phyloP scores from a whole-genome alignment of 208 protist genomes.

The Strigomonas galati region DNA sequence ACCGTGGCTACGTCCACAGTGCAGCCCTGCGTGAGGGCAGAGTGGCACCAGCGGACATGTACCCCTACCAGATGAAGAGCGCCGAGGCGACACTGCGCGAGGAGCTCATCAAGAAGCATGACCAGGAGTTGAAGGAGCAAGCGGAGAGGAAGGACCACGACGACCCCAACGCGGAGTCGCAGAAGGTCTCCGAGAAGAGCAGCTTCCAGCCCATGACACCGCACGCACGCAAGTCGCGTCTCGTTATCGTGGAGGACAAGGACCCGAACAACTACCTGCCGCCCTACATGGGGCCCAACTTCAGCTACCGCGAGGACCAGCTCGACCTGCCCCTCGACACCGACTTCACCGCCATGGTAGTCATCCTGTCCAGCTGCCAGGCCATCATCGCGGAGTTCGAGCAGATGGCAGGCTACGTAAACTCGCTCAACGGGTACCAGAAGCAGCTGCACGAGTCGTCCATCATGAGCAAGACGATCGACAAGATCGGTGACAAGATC shows the following conservation, averaged over 20 bases:
- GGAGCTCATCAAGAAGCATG: conserved; percentile 12
- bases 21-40: conserved; percentile 6
- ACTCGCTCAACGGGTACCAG: conserved; percentile 29
- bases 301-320: conserved; percentile 37
- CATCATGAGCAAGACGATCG: conserved; percentile 19
- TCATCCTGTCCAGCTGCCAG: conserved; percentile 27
- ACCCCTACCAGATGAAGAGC: conserved; percentile 19
- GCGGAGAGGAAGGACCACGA: background rate
- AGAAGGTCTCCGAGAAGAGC: background rate
- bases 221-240: conserved; percentile 2
- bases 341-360: conserved; percentile 26
- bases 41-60: conserved; percentile 11
- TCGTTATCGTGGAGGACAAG: conserved; percentile 1
- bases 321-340: conserved; percentile 27
- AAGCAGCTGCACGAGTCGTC: conserved; percentile 41
- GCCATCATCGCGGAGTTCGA: conserved; percentile 31
- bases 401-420: conserved; percentile 14
- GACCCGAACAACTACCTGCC: conserved; percentile 14
- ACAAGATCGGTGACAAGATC: conserved; percentile 26
- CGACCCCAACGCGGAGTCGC: background rate
- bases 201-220: conserved; percentile 2
- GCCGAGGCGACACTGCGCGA: conserved; percentile 6
- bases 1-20: background rate
- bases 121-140: conserved; percentile 8
- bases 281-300: conserved; percentile 21